Evolutionary conservation across 2,329 filamentous ascomycete genomes (phyloP), one percentile per base, ranked within the genome.

Genomic region (Pestalotiopsis sp.): DNA sequence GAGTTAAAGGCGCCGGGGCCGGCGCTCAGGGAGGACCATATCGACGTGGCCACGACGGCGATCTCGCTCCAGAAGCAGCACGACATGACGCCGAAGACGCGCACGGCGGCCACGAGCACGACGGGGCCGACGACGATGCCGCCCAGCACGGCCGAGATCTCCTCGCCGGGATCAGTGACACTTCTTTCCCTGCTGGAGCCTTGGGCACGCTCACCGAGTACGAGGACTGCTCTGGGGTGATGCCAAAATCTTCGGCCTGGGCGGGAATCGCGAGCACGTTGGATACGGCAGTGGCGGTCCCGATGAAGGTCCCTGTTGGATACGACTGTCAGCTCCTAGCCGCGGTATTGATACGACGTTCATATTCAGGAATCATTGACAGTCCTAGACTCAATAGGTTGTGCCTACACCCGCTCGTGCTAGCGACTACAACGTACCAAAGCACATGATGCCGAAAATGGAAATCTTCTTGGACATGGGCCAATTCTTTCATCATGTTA

Each of bases 41-140:
- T 66, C 20, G 23, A 36, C 6, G 64, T 57, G 6, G 49, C 64
- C 7, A 66, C 20, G 14, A 66, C 64, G 25, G 23, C 64, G 31
- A 57, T 14, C 13, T n/a, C 20, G 36, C 20, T 57, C 64, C 64
- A 66, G 45, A 66, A 66, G 60, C 36, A 66, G 23, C 23, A 66
- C 49, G 27, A 36, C 64, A 49, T 36, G 17, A 36, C 64, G 49
- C 20, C 64, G 13, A 57, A 66, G 6, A n/a, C 31, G 13, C 41
- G 20, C 13, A 31, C 23, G 11, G 63, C 39, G 11, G 61, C 61
- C 38, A 64, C 61, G 17, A 64, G n/a, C 20, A 25, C 6, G 11
- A 64, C 27, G 20, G 20, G 61, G n/a, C 61, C 39, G 38, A 23
- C 36, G n/a, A 59, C 61, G 20, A 64, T 31, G 12, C 61, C 61